Conservation (phyloP, 1,284 basidiomycete genomes). For the Irpex sp. region DNA sequence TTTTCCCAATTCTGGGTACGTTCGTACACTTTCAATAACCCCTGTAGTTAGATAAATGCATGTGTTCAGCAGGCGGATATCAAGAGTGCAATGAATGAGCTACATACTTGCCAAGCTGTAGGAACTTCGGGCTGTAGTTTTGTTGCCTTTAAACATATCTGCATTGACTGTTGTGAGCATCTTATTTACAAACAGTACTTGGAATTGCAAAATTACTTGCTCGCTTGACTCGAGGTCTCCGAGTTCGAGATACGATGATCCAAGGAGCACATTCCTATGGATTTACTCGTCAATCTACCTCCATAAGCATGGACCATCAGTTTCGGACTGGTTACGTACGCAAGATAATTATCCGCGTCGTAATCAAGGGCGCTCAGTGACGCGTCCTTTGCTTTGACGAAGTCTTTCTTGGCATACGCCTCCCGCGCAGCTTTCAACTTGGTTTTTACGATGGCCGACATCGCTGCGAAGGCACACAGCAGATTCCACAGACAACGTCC, state of each 20-base stretch:
- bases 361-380: slow-evolving; percentile 64
- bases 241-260: slow-evolving; percentile 72
- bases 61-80: not conserved
- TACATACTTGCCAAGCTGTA: slow-evolving; percentile 76
- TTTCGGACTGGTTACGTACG: slow-evolving; percentile 47
- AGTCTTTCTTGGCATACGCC: slow-evolving; percentile 75
- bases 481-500: not conserved
- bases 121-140: slow-evolving; percentile 59
- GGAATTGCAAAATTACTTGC: slow-evolving; percentile 54
- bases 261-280: slow-evolving; percentile 66
- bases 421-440: slow-evolving; percentile 84
- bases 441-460: slow-evolving; percentile 51
- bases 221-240: slow-evolving; percentile 73
- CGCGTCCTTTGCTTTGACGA: slow-evolving; percentile 62
- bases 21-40: slow-evolving; percentile 74
- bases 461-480: slow-evolving; percentile 2
- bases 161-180: slow-evolving; percentile 6
- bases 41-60: slow-evolving; percentile 37
- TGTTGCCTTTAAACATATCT: slow-evolving; percentile 79
- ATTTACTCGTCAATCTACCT: not conserved
- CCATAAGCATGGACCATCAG: not conserved
- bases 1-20: slow-evolving; percentile 58
- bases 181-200: slow-evolving; percentile 2
- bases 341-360: slow-evolving; percentile 77
- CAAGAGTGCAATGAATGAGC: not conserved